Evolutionary conservation across 192 early-diverging fungal species (phyloP), one percentile per base, ranked within the genome.

Genomic region (Coemansia sp.): DNA sequence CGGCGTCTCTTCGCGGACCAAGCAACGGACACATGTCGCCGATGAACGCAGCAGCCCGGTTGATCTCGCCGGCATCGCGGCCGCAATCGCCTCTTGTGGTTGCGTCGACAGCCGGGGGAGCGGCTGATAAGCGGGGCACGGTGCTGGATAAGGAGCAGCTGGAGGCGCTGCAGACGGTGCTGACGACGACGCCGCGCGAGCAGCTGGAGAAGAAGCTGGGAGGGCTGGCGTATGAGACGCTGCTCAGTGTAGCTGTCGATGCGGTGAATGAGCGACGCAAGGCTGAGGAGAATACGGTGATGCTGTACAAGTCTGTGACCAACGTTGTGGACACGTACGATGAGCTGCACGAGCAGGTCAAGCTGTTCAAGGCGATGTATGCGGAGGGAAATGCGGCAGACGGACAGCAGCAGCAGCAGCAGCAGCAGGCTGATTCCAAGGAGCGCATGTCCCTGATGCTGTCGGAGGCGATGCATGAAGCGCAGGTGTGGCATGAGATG

Each of bases 11-110:
- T 3, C 18, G 17, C 18, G 35, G 44, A 15, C 18, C 28, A 27
- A 29, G 41, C 17, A 54, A 44, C 25, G 70, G 63, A 19, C 58
- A 60, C 6, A 57, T 66, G 46, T 66, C 70, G 62, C 70, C 70
- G 17, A 51, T 65, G 68, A 55, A 23, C 36, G 13, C 39, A 4
- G 60, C 59, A 9, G 47, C 56, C 10, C 54, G 58, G 6, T 40
- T 65, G 9, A 58, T 25, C 29, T 53, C 70, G 32, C 58, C 65
- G 11, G 19, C 30, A 1, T 61, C 62, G n/a, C 57, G 58, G 17
- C 51, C 62, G 30, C 58, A 60, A 25, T 66, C 62, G 29, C 62
- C 69, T 9, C 44, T 65, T 9, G 47, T 60, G 20, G 45, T 32
- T 24, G 50, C 37, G 1, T 23, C 43, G 17, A 35, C 29, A 9